phyloP scores from a whole-genome alignment of 1,284 basidiomycete genomes.

The Cryptococcus wingfieldii region DNA sequence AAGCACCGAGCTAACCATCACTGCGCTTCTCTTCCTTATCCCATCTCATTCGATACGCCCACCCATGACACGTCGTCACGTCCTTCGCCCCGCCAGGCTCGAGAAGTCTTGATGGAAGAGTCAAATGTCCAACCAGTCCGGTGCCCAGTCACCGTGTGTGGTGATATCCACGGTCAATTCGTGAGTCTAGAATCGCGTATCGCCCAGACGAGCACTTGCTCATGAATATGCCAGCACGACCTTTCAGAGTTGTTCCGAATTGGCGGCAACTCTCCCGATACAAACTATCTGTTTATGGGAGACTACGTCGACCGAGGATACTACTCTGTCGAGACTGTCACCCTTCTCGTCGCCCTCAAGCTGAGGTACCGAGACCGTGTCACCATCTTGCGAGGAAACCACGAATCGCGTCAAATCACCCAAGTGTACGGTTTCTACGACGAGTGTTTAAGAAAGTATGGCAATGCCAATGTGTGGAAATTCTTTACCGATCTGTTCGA shows the following conservation, averaged over 20 bases:
- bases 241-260: slow-evolving; percentile 98
- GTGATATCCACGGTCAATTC: slow-evolving; percentile 99
- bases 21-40: slow-evolving; percentile 4
- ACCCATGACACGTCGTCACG: not conserved
- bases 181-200: slow-evolving; percentile 58
- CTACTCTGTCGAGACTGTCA: slow-evolving; percentile 99
- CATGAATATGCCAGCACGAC: slow-evolving; percentile 68
- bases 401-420: slow-evolving; percentile 98
- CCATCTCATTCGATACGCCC: slow-evolving; percentile 5
- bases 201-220: not conserved
- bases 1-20: too few species aligned
- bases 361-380: slow-evolving; percentile 97
- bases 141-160: slow-evolving; percentile 95
- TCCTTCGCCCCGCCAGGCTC: slow-evolving; percentile 59
- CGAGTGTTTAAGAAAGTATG: slow-evolving; percentile 98
- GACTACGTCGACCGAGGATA: slow-evolving; percentile 99
- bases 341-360: slow-evolving; percentile 96
- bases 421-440: slow-evolving; percentile 99
- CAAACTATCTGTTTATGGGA: slow-evolving; percentile 99
- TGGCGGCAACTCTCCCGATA: slow-evolving; percentile 98
- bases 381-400: slow-evolving; percentile 96
- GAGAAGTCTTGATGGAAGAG: slow-evolving; percentile 96
- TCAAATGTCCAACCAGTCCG: slow-evolving; percentile 96
- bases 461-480: slow-evolving; percentile 99
- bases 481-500: slow-evolving; percentile 99